These are phyloP conservation scores for Penicillium sp. DNA, from an alignment of 2,329 filamentous ascomycete species.

Conservation along the genomic window DNA sequence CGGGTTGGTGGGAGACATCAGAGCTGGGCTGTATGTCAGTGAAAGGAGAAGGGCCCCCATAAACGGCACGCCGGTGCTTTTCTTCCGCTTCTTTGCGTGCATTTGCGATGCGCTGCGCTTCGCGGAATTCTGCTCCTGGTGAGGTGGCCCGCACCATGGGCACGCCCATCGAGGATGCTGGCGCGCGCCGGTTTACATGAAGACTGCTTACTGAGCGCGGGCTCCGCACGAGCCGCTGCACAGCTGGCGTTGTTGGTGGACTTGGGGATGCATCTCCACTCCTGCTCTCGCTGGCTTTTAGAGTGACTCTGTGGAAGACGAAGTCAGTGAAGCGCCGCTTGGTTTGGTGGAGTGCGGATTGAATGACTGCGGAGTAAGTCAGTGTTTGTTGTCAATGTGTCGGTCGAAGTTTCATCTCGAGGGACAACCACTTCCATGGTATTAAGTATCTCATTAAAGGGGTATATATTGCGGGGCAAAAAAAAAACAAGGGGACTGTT, in stretches of 20 bases:
- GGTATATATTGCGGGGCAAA: slow-evolving; percentile 18
- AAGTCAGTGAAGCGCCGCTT: slow-evolving; percentile 52
- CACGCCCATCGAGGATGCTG: slow-evolving; percentile 28
- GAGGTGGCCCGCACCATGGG: slow-evolving; percentile 45
- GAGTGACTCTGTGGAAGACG: slow-evolving; percentile 46
- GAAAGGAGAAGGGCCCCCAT: slow-evolving; percentile 20
- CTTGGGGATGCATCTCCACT: slow-evolving; percentile 19
- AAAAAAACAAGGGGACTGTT: slow-evolving; percentile 11
- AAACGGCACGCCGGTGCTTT: slow-evolving; percentile 29
- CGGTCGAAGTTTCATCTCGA: neutral
- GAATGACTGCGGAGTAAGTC: slow-evolving; percentile 41
- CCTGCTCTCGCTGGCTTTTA: slow-evolving; percentile 23
- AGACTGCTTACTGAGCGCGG: slow-evolving; percentile 39
- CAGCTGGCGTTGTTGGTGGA: slow-evolving; percentile 18
- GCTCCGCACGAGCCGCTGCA: slow-evolving; percentile 31
- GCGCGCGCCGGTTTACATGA: slow-evolving; percentile 19
- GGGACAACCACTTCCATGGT: neutral
- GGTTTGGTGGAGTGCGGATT: slow-evolving; percentile 45
- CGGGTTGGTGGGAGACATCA: neutral
- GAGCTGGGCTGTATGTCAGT: slow-evolving; percentile 7
- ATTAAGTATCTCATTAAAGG: slow-evolving; percentile 14
- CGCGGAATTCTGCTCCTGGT: slow-evolving; percentile 43
- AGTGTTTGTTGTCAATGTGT: neutral
- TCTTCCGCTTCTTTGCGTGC: slow-evolving; percentile 33
- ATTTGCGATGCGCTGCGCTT: slow-evolving; percentile 32